phyloP scores from a whole-genome alignment of 495 filamentous ascomycete genomes.

The Friedmanniomyces simplex region DNA sequence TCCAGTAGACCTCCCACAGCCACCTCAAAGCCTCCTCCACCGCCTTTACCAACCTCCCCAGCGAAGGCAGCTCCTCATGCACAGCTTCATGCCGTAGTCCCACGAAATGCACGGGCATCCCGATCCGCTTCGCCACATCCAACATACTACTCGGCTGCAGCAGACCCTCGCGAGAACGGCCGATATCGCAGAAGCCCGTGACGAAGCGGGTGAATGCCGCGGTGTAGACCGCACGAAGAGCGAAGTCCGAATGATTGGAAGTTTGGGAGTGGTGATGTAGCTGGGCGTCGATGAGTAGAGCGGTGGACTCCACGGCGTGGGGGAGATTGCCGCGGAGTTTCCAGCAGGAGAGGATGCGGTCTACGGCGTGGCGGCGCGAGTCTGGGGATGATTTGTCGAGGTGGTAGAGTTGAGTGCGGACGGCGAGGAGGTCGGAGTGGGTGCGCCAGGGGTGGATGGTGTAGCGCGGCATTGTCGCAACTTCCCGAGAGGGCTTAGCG shows the following conservation, averaged over 20 bases:
- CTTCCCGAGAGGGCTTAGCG: too few relatives aligned
- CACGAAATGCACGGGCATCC: constrained; percentile 73
- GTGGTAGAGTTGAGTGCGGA: constrained; percentile 53
- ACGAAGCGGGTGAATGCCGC: constrained; percentile 69
- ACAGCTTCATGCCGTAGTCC: constrained; percentile 84
- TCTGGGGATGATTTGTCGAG: constrained; percentile 32
- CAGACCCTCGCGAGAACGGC: constrained; percentile 57
- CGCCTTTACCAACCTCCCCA: constrained; percentile 57
- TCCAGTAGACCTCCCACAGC: constrained; percentile 88
- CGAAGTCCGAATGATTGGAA: constrained; percentile 35
- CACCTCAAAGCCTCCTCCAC: constrained; percentile 61
- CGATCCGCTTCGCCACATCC: constrained; percentile 60
- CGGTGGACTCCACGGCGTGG: constrained; percentile 73
- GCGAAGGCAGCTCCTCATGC: constrained; percentile 71
- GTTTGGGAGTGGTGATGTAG: constrained; percentile 49
- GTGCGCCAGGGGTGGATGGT: constrained; percentile 72
- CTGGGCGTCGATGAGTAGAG: constrained; percentile 61
- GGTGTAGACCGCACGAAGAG: constrained; percentile 46
- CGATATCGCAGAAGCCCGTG: constrained; percentile 62
- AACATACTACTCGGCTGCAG: constrained; percentile 70
- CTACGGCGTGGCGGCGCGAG: constrained; percentile 33
- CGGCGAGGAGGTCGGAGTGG: constrained; percentile 50
- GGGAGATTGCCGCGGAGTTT: constrained; percentile 63
- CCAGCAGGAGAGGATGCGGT: constrained; percentile 33
- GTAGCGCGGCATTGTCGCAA: constrained; percentile 47